Conservation (phyloP, 306 rosid genomes). For the Vigna nakashimae region DNA sequence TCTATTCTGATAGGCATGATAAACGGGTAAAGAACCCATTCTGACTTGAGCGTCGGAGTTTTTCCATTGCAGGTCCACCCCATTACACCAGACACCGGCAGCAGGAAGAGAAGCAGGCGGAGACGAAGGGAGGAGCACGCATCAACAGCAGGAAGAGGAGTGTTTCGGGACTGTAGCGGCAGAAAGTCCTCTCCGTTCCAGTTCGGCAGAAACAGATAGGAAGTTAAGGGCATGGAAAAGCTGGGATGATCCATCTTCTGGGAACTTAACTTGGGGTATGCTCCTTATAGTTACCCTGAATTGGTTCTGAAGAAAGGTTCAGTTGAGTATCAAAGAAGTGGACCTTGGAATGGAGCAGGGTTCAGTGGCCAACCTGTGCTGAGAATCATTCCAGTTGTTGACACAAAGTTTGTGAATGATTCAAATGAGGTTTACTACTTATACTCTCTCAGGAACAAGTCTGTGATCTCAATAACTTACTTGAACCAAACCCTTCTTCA, state of each 20-base stretch:
- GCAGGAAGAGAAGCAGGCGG: too few species aligned
- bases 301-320: background rate
- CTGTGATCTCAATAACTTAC: background rate
- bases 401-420: background rate
- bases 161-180: too few species aligned
- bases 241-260: background rate
- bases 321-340: background rate
- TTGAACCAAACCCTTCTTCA: conserved; percentile 3
- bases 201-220: too few species aligned
- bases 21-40: too few species aligned
- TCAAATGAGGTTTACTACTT: background rate
- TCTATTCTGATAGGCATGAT: too few species aligned
- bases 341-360: background rate
- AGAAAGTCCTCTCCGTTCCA: too few species aligned
- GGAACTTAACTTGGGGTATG: background rate
- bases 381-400: background rate
- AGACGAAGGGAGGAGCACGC: too few species aligned
- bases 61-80: too few species aligned
- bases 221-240: background rate
- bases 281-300: background rate
- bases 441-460: background rate
- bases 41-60: too few species aligned
- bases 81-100: too few species aligned
- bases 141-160: too few species aligned
- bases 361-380: background rate